Evolutionary conservation across 2,329 filamentous ascomycete species (phyloP).

Genomic region (Scorias spongiosa): DNA sequence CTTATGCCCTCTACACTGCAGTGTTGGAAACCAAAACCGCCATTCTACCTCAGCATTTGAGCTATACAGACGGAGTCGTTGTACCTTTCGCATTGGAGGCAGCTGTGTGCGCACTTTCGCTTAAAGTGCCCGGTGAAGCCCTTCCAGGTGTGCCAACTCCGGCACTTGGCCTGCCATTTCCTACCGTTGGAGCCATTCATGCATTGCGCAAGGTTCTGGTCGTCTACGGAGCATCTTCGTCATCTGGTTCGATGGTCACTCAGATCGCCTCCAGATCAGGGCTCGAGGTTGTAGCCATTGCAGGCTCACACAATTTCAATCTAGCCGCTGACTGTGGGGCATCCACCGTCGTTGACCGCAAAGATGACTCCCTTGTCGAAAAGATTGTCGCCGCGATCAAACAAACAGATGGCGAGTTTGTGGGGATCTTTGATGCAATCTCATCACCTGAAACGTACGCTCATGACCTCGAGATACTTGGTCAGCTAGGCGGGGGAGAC

Average conservation of each 20-base stretch:
- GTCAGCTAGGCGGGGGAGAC: conserved; percentile 15
- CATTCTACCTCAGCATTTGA: conserved; percentile 24
- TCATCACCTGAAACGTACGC: conserved; percentile 5
- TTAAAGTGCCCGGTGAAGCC: conserved; percentile 20
- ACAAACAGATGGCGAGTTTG: conserved; percentile 17
- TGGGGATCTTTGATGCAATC: conserved; percentile 27
- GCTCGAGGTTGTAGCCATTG: conserved; percentile 18
- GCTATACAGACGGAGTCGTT: conserved; percentile 25
- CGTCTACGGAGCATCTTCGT: conserved; percentile 23
- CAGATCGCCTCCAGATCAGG: conserved; percentile 23
- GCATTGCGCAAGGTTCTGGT: conserved; percentile 22
- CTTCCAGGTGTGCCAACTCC: not conserved
- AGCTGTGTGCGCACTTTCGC: conserved; percentile 25
- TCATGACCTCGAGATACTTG: conserved; percentile 7
- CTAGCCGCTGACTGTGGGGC: conserved; percentile 19
- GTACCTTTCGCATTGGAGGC: conserved; percentile 31
- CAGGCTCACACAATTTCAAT: conserved; percentile 19
- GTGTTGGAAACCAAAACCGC: conserved; percentile 18
- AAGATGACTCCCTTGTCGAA: conserved; percentile 16
- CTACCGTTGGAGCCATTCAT: conserved; percentile 14
- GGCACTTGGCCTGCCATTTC: conserved; percentile 17
- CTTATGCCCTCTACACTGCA: conserved; percentile 22
- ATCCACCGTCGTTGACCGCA: conserved; percentile 20
- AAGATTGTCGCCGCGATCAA: conserved; percentile 26
- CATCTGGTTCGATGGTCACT: conserved; percentile 19